A percentile compares a stretch with the other conserved stretches of the same genome.
Conservation (phyloP, 2,329 filamentous ascomycete species). For the Cladophialophora bantiana region DNA sequence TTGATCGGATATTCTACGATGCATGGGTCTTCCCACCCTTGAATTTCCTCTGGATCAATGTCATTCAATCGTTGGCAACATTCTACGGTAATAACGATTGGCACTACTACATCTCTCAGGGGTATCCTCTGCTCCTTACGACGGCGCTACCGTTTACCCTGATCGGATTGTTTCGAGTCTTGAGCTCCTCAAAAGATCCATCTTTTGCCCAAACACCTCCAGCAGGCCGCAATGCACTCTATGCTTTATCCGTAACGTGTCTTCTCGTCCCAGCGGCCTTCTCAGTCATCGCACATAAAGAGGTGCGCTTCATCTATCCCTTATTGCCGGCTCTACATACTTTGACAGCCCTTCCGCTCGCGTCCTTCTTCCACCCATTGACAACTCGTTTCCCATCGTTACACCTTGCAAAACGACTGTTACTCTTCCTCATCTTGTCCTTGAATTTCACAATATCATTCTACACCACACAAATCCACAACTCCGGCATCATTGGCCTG, state of each 20-base stretch:
- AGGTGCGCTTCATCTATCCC: conserved; percentile 96
- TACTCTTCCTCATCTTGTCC: conserved; percentile 66
- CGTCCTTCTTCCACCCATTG: conserved; percentile 40
- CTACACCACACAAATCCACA: conserved; percentile 79
- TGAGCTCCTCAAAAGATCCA: conserved; percentile 32
- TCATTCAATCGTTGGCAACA: conserved; percentile 82
- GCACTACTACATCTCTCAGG: conserved; percentile 94
- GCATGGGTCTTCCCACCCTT: conserved; percentile 88
- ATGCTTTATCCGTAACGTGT: conserved; percentile 65
- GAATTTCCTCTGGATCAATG: conserved; percentile 88
- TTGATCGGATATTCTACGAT: conserved; percentile 81
- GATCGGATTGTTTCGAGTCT: conserved; percentile 65
- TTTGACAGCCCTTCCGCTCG: conserved; percentile 72
- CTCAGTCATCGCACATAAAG: conserved; percentile 89
- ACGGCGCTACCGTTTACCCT: conserved; percentile 80
- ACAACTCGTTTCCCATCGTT: conserved; percentile 41
- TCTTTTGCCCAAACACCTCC: conserved; percentile 11
- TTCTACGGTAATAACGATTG: conserved; percentile 91
- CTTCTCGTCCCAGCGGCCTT: conserved; percentile 68
- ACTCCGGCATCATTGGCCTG: conserved; percentile 78
- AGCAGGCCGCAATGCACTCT: conserved; percentile 44
- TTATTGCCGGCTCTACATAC: conserved; percentile 86
- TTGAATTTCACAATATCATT: conserved; percentile 74
- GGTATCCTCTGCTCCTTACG: conserved; percentile 83
- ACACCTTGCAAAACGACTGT: conserved; percentile 55